Percentiles rank a stretch among this genome's conserved stretches.
Evolutionary conservation across 441 rosid genomes (phyloP).

Genomic region (Croton laevigatus): DNA sequence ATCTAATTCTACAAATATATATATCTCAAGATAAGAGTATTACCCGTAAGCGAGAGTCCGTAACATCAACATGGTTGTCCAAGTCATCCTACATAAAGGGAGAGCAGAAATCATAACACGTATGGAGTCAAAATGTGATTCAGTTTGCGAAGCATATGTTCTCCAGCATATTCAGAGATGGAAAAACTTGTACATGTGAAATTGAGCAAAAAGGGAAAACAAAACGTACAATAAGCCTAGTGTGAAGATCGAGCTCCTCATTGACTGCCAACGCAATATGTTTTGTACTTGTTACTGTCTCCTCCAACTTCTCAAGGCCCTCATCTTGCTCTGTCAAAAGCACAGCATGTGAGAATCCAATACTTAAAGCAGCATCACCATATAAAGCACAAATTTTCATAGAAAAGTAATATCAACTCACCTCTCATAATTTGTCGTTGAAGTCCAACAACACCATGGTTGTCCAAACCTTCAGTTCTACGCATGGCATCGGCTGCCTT

Average conservation of each 20-base stretch:
- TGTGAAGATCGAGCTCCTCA: conserved; percentile 88
- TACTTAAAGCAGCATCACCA: conserved; percentile 7
- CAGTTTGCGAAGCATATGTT: not conserved
- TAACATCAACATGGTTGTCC: conserved; percentile 85
- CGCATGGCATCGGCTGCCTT: conserved; percentile 58
- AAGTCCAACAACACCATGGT: conserved; percentile 79
- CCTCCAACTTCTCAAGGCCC: conserved; percentile 90
- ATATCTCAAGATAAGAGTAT: conserved; percentile 16
- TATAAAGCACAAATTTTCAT: not conserved
- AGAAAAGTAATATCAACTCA: conserved; percentile 24
- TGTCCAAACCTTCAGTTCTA: conserved; percentile 73
- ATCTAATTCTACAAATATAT: not conserved
- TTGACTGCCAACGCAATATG: conserved; percentile 92
- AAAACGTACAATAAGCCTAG: conserved; percentile 78
- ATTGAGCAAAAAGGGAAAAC: not conserved
- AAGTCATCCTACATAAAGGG: conserved; percentile 72
- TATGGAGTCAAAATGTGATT: not conserved
- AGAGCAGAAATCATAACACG: conserved; percentile 17
- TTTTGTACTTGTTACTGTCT: conserved; percentile 79
- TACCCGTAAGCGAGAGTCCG: conserved; percentile 88
- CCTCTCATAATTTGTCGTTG: conserved; percentile 93
- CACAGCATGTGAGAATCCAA: conserved; percentile 12
- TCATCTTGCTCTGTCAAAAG: conserved; percentile 86
- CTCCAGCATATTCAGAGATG: not conserved
- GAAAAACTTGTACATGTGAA: not conserved